phyloP scores from a whole-genome alignment of 108 stramenopile genomes.

The Discostella stelligeroides region DNA sequence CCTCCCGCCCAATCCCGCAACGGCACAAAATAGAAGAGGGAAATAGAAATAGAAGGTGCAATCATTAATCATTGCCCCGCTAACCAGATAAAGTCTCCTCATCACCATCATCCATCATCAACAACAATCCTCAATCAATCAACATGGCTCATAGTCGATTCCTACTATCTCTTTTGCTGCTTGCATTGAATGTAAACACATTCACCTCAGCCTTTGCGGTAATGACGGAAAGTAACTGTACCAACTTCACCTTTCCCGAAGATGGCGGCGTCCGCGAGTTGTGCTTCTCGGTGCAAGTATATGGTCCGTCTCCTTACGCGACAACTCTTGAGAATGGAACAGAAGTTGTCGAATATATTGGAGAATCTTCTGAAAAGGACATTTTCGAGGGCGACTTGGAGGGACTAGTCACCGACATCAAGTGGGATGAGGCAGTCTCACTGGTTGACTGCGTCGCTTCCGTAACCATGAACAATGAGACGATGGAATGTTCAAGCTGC shows the following conservation, averaged over 20 bases:
- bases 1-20: no score
- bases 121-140: no score
- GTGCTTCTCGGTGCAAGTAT: not conserved
- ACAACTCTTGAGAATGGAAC: not conserved
- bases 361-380: not conserved
- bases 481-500: not conserved
- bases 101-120: no score
- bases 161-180: not conserved
- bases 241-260: slow-evolving; percentile 4
- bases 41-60: no score
- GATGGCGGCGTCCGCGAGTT: slow-evolving; percentile 3
- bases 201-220: not conserved
- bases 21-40: no score
- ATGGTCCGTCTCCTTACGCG: not conserved
- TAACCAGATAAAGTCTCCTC: no score
- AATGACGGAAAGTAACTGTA: not conserved
- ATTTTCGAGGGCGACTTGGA: not conserved
- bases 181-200: not conserved
- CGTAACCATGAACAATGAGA: not conserved
- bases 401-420: not conserved
- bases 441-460: not conserved
- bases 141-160: no score
- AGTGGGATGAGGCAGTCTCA: not conserved
- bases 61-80: no score
- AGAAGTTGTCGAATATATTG: not conserved